A percentile compares a stretch with the other conserved stretches of the same genome.
Conservation (phyloP, 2,329 filamentous ascomycete species). For the Coniella vitis region DNA sequence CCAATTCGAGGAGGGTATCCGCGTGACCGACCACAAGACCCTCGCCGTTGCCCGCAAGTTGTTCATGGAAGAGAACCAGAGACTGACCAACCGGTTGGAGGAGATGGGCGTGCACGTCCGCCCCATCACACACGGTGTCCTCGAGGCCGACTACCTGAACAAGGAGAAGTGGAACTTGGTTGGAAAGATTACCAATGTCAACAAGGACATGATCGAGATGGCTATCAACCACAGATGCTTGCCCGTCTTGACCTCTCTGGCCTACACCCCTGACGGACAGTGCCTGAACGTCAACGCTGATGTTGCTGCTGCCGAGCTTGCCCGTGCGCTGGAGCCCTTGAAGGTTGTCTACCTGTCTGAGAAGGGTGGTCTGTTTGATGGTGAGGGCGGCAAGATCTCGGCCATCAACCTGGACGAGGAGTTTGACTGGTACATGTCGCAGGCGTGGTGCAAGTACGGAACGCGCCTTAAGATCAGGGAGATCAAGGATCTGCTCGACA, state of each 20-base stretch:
- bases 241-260: constrained; percentile 93
- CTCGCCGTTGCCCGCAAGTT: constrained; percentile 83
- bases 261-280: constrained; percentile 84
- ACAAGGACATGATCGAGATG: constrained; percentile 82
- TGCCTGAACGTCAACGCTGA: constrained; percentile 97
- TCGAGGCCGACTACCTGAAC: constrained; percentile 90
- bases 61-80: constrained; percentile 92
- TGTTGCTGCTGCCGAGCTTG: constrained; percentile 89
- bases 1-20: constrained; percentile 92
- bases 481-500: constrained; percentile 87
- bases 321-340: constrained; percentile 78
- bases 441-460: constrained; percentile 92
- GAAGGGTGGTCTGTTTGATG: constrained; percentile 93
- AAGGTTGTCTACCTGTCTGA: constrained; percentile 99
- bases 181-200: constrained; percentile 89
- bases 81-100: constrained; percentile 83
- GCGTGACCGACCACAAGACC: constrained; percentile 93
- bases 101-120: constrained; percentile 82
- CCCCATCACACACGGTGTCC: constrained; percentile 82
- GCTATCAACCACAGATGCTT: constrained; percentile 87
- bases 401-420: constrained; percentile 97
- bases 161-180: constrained; percentile 95
- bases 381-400: constrained; percentile 89
- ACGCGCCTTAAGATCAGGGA: constrained; percentile 96
- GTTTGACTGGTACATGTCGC: constrained; percentile 84